These are phyloP conservation scores for Atractiella rhizophila DNA, from an alignment of 768 basidiomycete species.

Conservation along the genomic window DNA sequence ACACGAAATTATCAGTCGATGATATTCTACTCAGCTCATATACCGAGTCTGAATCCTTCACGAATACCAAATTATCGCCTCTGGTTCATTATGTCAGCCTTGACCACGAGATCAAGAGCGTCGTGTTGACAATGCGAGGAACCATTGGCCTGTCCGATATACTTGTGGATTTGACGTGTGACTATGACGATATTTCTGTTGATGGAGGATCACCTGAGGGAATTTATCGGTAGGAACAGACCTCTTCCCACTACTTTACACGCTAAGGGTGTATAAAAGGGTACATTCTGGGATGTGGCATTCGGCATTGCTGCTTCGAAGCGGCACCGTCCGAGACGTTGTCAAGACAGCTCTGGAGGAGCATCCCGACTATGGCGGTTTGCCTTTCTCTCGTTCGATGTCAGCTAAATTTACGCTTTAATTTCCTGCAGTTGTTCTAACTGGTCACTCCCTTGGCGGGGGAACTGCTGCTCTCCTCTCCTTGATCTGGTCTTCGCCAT, in stretches of 20 bases:
- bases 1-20: conserved; percentile 22
- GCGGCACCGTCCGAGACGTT: conserved; percentile 21
- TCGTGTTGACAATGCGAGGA: conserved; percentile 19
- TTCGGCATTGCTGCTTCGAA: conserved; percentile 13
- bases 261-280: too few species aligned
- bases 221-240: too few species aligned
- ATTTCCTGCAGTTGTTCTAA: background rate
- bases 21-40: conserved; percentile 21
- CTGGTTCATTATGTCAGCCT: conserved; percentile 22
- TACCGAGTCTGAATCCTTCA: conserved; percentile 17
- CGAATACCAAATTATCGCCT: conserved; percentile 16
- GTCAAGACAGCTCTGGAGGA: conserved; percentile 18
- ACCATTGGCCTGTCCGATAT: conserved; percentile 23
- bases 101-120: conserved; percentile 19
- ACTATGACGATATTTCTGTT: conserved; percentile 18
- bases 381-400: background rate
- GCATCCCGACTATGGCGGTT: conserved; percentile 20
- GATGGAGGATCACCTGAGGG: conserved; percentile 12
- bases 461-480: conserved; percentile 22
- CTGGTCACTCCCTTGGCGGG: conserved; percentile 18
- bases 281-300: conserved; percentile 10
- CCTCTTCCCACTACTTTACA: too few species aligned
- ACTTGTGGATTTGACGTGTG: conserved; percentile 23
- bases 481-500: conserved; percentile 18
- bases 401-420: background rate